Conservation (phyloP, 2,329 filamentous ascomycete species). For the Seiridium unicorne region DNA sequence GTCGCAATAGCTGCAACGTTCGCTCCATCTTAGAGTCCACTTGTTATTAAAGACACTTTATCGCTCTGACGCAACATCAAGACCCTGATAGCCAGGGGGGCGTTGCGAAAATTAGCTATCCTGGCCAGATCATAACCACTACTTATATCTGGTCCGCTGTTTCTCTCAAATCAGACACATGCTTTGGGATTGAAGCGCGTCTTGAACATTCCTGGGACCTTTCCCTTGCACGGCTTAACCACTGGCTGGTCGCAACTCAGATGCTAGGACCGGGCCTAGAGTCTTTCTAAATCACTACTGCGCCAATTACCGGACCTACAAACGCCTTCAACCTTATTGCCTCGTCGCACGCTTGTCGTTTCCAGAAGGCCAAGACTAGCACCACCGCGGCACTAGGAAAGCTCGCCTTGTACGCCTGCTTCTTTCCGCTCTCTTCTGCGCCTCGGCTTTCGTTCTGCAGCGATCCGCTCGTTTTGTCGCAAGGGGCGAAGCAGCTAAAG, state of each 20-base stretch:
- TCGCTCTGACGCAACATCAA: not conserved
- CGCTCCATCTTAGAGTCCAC: not conserved
- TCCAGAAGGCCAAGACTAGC: not conserved
- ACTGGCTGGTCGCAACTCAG: too few relatives aligned
- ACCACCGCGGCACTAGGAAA: too few relatives aligned
- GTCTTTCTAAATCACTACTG: too few relatives aligned
- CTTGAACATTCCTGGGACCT: too few relatives aligned
- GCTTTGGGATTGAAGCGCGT: too few relatives aligned
- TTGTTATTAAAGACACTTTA: not conserved
- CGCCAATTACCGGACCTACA: too few relatives aligned
- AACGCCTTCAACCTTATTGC: too few relatives aligned
- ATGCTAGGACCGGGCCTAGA: too few relatives aligned
- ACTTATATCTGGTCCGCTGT: not conserved
- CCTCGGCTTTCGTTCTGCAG: not conserved
- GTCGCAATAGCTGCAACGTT: conserved; percentile 1
- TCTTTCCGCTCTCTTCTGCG: not conserved
- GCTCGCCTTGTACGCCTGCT: not conserved
- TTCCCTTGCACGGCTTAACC: too few relatives aligned
- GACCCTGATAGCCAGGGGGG: not conserved
- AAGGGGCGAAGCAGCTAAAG: not conserved
- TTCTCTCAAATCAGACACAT: too few relatives aligned
- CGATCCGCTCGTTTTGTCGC: not conserved
- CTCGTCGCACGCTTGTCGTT: not conserved
- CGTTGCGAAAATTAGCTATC: not conserved
- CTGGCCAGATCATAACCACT: not conserved